Evolutionary conservation across 2,329 filamentous ascomycete species (phyloP).

Genomic region (Hypomyces perniciosus): DNA sequence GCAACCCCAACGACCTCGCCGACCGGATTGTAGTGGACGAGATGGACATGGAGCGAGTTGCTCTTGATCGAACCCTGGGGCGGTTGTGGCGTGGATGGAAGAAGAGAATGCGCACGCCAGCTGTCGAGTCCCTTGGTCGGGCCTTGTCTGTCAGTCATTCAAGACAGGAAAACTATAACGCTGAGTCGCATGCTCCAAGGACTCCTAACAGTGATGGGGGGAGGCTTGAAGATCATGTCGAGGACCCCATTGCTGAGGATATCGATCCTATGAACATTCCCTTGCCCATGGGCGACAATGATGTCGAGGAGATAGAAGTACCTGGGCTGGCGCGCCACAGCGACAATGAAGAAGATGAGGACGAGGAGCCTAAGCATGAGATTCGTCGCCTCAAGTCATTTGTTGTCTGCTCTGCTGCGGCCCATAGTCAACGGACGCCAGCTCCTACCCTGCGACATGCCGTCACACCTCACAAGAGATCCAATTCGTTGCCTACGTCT

Average conservation of each 20-base stretch:
- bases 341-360: slow-evolving; percentile 54
- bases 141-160: slow-evolving; percentile 40
- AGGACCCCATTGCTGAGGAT: slow-evolving; percentile 21
- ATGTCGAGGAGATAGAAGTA: slow-evolving; percentile 75
- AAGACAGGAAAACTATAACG: slow-evolving; percentile 30
- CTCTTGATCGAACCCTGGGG: slow-evolving; percentile 81
- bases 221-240: slow-evolving; percentile 14
- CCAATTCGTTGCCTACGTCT: slow-evolving; percentile 44
- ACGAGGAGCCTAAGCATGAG: slow-evolving; percentile 32
- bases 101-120: slow-evolving; percentile 65
- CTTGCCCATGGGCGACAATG: slow-evolving; percentile 60
- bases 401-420: slow-evolving; percentile 17
- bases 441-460: slow-evolving; percentile 30
- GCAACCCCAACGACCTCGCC: slow-evolving; percentile 42
- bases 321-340: slow-evolving; percentile 59
- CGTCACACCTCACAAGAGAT: slow-evolving; percentile 36
- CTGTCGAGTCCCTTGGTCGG: slow-evolving; percentile 40
- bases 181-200: slow-evolving; percentile 30
- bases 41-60: slow-evolving; percentile 85
- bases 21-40: slow-evolving; percentile 81
- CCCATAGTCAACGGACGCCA: slow-evolving; percentile 27
- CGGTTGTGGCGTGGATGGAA: slow-evolving; percentile 94
- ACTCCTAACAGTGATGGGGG: slow-evolving; percentile 3
- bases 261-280: slow-evolving; percentile 46
- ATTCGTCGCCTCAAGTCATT: slow-evolving; percentile 42